phyloP scores from a whole-genome alignment of 345 rosid species.

The Cardamine resedifolia region DNA sequence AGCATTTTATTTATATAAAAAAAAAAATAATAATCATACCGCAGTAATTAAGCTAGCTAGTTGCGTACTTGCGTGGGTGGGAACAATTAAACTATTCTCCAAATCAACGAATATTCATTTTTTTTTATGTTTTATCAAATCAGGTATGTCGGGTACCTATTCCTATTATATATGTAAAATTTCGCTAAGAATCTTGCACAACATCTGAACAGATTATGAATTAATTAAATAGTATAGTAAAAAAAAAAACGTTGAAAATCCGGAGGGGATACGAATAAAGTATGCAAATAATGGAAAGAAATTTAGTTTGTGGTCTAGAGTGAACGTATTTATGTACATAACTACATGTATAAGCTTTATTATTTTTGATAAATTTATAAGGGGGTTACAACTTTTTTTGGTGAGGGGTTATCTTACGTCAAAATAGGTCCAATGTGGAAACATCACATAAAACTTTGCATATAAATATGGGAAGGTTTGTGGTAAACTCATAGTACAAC shows the following conservation, averaged over 20 bases:
- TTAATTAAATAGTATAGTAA: not conserved
- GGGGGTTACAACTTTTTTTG: not conserved
- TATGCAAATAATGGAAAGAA: too few relatives aligned
- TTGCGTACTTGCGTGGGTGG: not conserved
- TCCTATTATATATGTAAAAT: too few relatives aligned
- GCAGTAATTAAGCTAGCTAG: not conserved
- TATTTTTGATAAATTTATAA: not conserved
- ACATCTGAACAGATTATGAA: not conserved
- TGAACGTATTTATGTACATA: conserved; percentile 25
- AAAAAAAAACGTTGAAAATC: conserved; percentile 7
- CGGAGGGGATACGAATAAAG: not conserved
- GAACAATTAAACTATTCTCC: conserved; percentile 1
- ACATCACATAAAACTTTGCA: conserved; percentile 9
- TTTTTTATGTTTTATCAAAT: not conserved
- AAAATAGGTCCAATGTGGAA: conserved; percentile 24
- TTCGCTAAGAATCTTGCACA: conserved; percentile 9
- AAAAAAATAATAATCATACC: too few relatives aligned
- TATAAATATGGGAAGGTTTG: conserved; percentile 18
- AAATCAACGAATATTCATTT: conserved; percentile 12
- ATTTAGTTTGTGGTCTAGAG: not conserved
- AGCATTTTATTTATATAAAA: too few relatives aligned
- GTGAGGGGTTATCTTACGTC: conserved; percentile 8
- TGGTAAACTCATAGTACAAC: conserved; percentile 30
- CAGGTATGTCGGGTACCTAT: not conserved
- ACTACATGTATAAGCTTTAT: not conserved